phyloP scores from a whole-genome alignment of 2,329 filamentous ascomycete genomes.

The Ophiocordyceps sinensis region DNA sequence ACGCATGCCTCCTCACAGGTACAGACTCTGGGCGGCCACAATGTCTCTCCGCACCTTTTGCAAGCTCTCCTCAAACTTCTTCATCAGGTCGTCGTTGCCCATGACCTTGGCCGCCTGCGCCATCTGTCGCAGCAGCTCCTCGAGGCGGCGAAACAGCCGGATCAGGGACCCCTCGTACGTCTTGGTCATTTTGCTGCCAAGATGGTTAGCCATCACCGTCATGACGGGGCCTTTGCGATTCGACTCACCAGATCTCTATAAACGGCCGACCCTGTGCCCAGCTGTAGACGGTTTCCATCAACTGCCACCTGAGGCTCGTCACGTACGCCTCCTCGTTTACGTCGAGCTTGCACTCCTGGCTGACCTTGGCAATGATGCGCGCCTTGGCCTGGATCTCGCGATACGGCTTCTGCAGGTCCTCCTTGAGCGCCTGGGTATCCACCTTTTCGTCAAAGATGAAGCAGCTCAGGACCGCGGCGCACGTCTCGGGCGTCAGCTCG shows the following conservation, averaged over 20 bases:
- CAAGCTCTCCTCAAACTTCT: slow-evolving; percentile 81
- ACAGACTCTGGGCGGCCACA: slow-evolving; percentile 86
- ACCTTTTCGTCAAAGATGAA: slow-evolving; percentile 98
- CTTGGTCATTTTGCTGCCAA: slow-evolving; percentile 86
- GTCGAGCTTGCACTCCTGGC: slow-evolving; percentile 82
- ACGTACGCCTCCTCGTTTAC: slow-evolving; percentile 95
- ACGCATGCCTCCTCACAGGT: slow-evolving; percentile 38
- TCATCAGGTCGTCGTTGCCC: slow-evolving; percentile 86
- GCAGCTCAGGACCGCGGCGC: slow-evolving; percentile 73
- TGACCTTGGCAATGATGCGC: slow-evolving; percentile 79
- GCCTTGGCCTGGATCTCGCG: slow-evolving; percentile 80
- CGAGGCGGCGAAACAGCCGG: slow-evolving; percentile 84
- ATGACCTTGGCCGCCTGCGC: slow-evolving; percentile 93
- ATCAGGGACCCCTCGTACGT: slow-evolving; percentile 95
- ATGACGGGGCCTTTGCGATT: not conserved
- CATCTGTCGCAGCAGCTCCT: slow-evolving; percentile 90
- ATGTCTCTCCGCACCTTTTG: slow-evolving; percentile 83
- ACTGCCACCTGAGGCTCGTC: slow-evolving; percentile 75
- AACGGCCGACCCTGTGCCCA: slow-evolving; percentile 90
- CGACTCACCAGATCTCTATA: slow-evolving; percentile 79
- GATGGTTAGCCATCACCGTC: not conserved
- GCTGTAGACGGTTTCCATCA: slow-evolving; percentile 90
- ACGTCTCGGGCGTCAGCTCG: slow-evolving; percentile 75
- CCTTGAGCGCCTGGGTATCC: slow-evolving; percentile 60
- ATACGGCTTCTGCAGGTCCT: slow-evolving; percentile 76